These are phyloP conservation scores for Globisporangium lucens DNA, from an alignment of 352 stramenopile genomes.

Conservation along the genomic window DNA sequence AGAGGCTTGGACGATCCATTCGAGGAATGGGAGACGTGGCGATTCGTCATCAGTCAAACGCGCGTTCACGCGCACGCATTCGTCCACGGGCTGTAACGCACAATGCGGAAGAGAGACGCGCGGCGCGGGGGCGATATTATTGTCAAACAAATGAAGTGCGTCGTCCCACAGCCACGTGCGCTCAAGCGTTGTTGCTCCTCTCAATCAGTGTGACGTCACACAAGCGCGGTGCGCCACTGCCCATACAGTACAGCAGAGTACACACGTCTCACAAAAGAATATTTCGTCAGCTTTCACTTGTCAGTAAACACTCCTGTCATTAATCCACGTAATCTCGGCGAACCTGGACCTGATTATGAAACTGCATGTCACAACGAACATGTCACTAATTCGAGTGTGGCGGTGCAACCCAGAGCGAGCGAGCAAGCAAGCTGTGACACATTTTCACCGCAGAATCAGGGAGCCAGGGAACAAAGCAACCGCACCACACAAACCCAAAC, in stretches of 20 bases:
- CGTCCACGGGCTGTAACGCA: neutral
- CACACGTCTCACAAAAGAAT: slow-evolving; percentile 3
- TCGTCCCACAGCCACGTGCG: neutral
- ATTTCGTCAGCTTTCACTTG: neutral
- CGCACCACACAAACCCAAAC: neutral
- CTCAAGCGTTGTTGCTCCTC: neutral
- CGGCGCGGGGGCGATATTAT: neutral
- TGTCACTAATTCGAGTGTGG: neutral
- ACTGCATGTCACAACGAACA: neutral
- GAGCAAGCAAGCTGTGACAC: neutral
- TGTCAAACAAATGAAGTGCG: neutral
- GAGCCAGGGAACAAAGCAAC: neutral
- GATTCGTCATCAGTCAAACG: neutral
- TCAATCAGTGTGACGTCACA: neutral
- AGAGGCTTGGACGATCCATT: neutral
- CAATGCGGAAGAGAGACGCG: neutral
- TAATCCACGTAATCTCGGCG: neutral
- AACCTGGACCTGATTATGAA: neutral
- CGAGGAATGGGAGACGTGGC: neutral
- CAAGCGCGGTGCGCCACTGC: neutral
- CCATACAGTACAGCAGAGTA: neutral
- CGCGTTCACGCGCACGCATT: neutral
- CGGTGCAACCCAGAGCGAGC: neutral
- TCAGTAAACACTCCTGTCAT: neutral
- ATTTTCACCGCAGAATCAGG: neutral